Evolutionary conservation across 495 filamentous ascomycete genomes (phyloP).

Genomic region (Xylaria venustula): DNA sequence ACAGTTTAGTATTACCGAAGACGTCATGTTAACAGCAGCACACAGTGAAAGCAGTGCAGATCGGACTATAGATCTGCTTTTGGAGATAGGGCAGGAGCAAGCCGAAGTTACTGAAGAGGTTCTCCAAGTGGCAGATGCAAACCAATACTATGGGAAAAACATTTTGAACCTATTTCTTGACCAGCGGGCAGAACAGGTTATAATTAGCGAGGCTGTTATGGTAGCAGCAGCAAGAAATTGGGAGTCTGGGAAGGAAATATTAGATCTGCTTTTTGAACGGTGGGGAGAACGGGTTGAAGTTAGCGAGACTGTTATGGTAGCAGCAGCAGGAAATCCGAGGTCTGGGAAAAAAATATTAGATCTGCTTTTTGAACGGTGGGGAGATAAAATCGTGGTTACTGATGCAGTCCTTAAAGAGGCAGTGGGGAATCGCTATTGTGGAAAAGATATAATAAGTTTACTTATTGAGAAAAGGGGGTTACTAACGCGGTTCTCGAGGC

Average conservation of each 20-base stretch:
- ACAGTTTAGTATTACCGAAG: neutral
- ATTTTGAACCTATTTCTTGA: too few species aligned
- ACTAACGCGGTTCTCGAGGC: too few species aligned
- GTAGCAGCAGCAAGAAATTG: neutral
- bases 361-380: neutral
- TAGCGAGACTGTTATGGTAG: neutral
- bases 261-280: too few species aligned
- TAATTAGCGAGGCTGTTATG: neutral
- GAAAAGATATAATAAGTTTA: neutral
- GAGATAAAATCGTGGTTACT: neutral
- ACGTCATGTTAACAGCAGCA: neutral
- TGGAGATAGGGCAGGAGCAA: too few species aligned
- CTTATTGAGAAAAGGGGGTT: too few species aligned
- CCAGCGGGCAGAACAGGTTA: neutral
- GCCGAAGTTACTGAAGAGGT: too few species aligned
- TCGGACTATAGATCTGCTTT: too few species aligned
- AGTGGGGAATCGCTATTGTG: neutral
- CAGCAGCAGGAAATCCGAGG: neutral
- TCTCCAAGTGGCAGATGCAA: too few species aligned
- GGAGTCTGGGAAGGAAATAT: neutral
- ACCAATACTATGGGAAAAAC: neutral
- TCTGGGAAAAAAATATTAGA: neutral
- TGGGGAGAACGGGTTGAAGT: too few species aligned
- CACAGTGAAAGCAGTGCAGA: neutral
- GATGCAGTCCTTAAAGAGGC: neutral